Conservation (phyloP, 768 basidiomycete genomes). For the Xerocomus potaroensis region DNA sequence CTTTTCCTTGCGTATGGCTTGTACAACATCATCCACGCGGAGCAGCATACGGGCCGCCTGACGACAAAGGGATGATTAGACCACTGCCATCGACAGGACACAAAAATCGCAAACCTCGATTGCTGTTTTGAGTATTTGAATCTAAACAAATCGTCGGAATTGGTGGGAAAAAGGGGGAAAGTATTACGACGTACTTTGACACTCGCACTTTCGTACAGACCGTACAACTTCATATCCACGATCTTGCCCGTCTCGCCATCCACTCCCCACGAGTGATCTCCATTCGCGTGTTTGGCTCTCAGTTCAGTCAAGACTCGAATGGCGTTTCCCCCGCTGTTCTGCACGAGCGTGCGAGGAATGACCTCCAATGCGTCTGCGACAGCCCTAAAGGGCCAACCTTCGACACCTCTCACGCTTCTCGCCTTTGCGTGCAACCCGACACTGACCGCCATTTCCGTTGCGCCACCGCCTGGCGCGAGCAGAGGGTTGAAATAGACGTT, state of each 20-base stretch:
- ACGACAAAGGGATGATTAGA: not conserved
- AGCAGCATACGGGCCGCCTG: slow-evolving; percentile 87
- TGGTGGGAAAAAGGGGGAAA: not conserved
- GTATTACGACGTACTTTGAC: slow-evolving; percentile 61
- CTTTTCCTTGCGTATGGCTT: slow-evolving; percentile 68
- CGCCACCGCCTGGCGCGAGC: slow-evolving; percentile 94
- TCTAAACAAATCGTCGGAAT: slow-evolving; percentile 37
- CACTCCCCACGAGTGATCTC: slow-evolving; percentile 89
- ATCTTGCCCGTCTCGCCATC: slow-evolving; percentile 96
- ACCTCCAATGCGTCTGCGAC: slow-evolving; percentile 97
- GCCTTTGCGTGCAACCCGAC: slow-evolving; percentile 83
- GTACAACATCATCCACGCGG: slow-evolving; percentile 92
- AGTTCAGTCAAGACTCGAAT: slow-evolving; percentile 92
- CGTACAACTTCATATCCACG: slow-evolving; percentile 93
- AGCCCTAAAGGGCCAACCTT: slow-evolving; percentile 87
- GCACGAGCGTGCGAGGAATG: slow-evolving; percentile 90
- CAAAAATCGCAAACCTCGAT: slow-evolving; percentile 61
- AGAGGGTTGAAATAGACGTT: slow-evolving; percentile 95
- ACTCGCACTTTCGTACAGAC: slow-evolving; percentile 91
- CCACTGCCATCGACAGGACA: not conserved
- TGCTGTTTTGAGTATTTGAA: slow-evolving; percentile 96
- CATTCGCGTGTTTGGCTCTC: slow-evolving; percentile 92
- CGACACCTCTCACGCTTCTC: slow-evolving; percentile 76
- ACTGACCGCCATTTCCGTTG: slow-evolving; percentile 96
- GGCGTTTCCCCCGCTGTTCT: slow-evolving; percentile 94